Evolutionary conservation across 108 stramenopile species (phyloP).

Genomic region (Nitzschia putrida): DNA sequence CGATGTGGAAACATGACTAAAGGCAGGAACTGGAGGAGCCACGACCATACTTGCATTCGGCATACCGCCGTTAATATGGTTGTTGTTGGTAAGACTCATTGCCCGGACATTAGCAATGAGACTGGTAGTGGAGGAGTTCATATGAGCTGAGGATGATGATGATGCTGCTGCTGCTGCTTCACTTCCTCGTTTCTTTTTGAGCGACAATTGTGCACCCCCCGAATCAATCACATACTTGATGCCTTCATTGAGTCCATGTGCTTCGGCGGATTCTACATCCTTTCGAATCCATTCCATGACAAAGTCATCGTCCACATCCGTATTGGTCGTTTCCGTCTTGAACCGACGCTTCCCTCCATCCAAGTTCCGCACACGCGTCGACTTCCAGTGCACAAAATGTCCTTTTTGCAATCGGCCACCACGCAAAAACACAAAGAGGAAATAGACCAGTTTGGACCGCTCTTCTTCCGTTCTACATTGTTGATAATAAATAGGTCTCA

Average conservation of each 20-base stretch:
- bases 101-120: too few species aligned
- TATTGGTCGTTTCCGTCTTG: not conserved
- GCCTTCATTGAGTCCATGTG: not conserved
- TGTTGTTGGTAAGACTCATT: too few species aligned
- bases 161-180: too few species aligned
- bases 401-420: not conserved
- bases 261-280: not conserved
- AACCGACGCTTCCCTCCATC: not conserved
- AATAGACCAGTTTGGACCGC: not conserved
- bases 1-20: too few species aligned
- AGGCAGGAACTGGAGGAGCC: too few species aligned
- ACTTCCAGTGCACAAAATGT: not conserved
- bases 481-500: slow-evolving; percentile 1
- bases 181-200: too few species aligned
- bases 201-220: not conserved
- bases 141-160: too few species aligned
- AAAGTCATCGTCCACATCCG: not conserved
- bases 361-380: not conserved
- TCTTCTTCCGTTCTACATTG: not conserved
- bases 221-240: slow-evolving; percentile 6
- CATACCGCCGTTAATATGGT: too few species aligned
- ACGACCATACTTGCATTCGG: too few species aligned
- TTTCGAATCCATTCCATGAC: slow-evolving; percentile 1
- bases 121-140: too few species aligned
- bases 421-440: not conserved